Percentiles rank a stretch among this genome's conserved stretches.
These are phyloP conservation scores for Effrenium voratum DNA, from an alignment of 73 alveolate genomes.

Conservation along the genomic window DNA sequence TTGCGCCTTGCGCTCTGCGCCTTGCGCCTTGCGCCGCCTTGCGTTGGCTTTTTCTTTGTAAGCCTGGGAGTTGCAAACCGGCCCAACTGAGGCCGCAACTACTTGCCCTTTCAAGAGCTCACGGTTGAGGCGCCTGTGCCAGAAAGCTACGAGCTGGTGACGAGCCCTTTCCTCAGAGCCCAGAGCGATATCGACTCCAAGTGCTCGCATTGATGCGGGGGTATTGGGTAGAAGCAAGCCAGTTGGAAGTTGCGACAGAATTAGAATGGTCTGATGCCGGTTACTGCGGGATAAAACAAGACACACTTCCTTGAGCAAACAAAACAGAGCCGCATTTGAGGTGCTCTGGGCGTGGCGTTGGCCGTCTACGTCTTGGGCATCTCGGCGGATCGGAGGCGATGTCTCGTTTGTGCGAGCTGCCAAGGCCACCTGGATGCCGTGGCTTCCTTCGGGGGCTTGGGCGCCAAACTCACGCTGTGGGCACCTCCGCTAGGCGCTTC, in stretches of 20 bases:
- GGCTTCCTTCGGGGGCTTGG: slow-evolving; percentile 43
- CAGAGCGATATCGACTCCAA: too few species aligned
- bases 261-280: too few species aligned
- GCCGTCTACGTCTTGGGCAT: slow-evolving; percentile 25
- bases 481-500: slow-evolving; percentile 72
- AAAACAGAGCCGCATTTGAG: background rate
- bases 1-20: background rate
- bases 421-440: slow-evolving; percentile 66
- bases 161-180: background rate
- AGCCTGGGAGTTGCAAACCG: background rate
- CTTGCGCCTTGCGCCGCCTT: background rate
- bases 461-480: slow-evolving; percentile 49
- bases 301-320: too few species aligned
- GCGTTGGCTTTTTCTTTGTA: background rate
- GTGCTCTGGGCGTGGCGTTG: slow-evolving; percentile 65
- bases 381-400: background rate
- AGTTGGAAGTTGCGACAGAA: too few species aligned
- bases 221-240: too few species aligned
- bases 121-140: slow-evolving; percentile 81
- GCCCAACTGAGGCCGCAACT: slow-evolving; percentile 38
- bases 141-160: slow-evolving; percentile 62
- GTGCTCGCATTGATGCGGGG: too few species aligned
- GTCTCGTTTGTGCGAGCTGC: background rate
- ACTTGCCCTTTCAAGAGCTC: slow-evolving; percentile 62
- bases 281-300: too few species aligned